Base-by-base conservation (phyloP, 129 eudicot species). In the Saussurea involucrata region DNA sequence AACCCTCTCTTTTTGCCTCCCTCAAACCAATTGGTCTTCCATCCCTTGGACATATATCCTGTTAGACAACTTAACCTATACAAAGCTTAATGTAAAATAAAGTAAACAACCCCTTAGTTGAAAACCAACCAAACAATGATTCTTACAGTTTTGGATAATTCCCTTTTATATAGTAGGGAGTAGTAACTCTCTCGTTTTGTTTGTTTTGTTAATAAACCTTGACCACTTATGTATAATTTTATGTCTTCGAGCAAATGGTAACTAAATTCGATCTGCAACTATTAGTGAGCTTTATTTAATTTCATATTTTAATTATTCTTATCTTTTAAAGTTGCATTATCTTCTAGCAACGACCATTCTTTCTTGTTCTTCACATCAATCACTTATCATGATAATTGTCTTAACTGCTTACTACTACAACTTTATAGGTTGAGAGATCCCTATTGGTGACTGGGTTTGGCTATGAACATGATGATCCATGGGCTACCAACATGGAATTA, bases 371-470 rank as follows among this genome's bases (percentile, higher is more conserved):
- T 25, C 31, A 8, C 24, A 1, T 37, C 6, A 36, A 36, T 36
- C 11, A 57, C 66, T 42, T 32, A 32, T 33, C 20, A 73, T 31
- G 28, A 8, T 63, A 72, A 55, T 33, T 32, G 32, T 60, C 33
- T 60, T 76, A 36, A 29, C 42, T 46, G 17, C 42, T 44, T 73
- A 63, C 73, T 24, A 33, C 12, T 61, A 58, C 44, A 64, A 53
- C 44, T 68, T 84, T 65, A 37, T 72, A 95, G 99, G 95, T 95
- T 55, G 97, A 92, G 78, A 87, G 74, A 84, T 87, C 99, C 34
- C 91, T 95, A 68, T 81, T 95, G 31, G 99, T 95, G 85, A 95
- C 99, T 74, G 99, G 99, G 31, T 95, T 95, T 84, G 99, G 99
- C 10, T 95, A 95, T 83, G 97, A 95, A 67, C 99, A 95, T 78